These are phyloP conservation scores for Euphorbia corollata DNA, from an alignment of 441 rosid genomes.

Conservation along the genomic window DNA sequence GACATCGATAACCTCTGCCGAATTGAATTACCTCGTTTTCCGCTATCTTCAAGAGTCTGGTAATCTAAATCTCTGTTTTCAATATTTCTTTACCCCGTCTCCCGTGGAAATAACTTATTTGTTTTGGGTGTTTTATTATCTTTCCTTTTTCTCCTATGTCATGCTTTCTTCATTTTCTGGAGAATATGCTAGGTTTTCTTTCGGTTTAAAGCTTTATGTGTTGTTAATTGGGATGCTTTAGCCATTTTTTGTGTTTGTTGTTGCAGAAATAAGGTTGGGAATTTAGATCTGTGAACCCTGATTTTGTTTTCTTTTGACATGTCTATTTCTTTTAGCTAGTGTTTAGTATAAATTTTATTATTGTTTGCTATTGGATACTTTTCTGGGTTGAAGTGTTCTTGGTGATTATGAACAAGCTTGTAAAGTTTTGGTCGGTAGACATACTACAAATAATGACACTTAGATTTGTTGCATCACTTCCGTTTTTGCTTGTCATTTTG, in stretches of 20 bases:
- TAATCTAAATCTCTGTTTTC: slow-evolving; percentile 12
- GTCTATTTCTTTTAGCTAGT: slow-evolving; percentile 1
- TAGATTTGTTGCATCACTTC: neutral
- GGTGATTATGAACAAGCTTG: neutral
- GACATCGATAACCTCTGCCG: slow-evolving; percentile 71
- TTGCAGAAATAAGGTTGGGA: neutral
- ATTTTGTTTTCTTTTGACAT: neutral
- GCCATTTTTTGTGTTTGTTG: neutral
- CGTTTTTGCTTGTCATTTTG: neutral
- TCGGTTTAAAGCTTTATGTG: neutral
- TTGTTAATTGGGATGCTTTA: neutral
- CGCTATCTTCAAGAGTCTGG: slow-evolving; percentile 98
- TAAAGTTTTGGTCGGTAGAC: neutral
- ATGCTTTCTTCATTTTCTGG: neutral
- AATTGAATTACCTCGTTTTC: slow-evolving; percentile 80
- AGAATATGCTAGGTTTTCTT: slow-evolving; percentile 20
- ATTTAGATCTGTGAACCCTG: slow-evolving; percentile 19
- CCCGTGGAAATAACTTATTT: neutral
- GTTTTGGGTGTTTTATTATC: neutral
- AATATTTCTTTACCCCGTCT: neutral
- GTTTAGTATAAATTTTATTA: neutral
- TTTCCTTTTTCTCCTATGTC: neutral
- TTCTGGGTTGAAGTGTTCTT: neutral
- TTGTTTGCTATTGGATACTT: neutral
- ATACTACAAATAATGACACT: neutral